A percentile compares a stretch with the other conserved stretches of the same genome.
Conservation (phyloP, 192 early-diverging fungal species). For the Coemansia sp. region DNA sequence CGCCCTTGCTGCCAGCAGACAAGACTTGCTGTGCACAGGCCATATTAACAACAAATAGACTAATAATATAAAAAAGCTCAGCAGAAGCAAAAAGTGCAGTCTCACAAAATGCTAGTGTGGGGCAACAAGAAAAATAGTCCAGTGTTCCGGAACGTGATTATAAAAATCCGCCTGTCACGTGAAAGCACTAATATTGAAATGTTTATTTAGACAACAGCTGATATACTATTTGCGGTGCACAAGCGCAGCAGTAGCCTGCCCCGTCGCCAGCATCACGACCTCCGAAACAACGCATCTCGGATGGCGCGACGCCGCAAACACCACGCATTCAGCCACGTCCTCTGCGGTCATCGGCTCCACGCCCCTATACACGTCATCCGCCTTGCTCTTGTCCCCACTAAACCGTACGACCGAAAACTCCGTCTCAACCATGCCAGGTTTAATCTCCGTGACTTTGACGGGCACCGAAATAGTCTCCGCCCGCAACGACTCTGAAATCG, state of each 20-base stretch:
- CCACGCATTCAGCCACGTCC: conserved; percentile 74
- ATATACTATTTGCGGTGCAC: conserved; percentile 19
- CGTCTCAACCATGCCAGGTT: conserved; percentile 85
- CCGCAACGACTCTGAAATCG: conserved; percentile 71
- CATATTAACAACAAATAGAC: neutral
- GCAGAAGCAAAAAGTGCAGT: neutral
- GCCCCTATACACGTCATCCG: conserved; percentile 75
- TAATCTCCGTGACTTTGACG: conserved; percentile 73
- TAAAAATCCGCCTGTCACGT: conserved; percentile 7
- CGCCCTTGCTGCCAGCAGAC: neutral
- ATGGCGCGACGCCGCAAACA: conserved; percentile 74
- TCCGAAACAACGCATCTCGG: conserved; percentile 39
- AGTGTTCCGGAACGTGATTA: neutral
- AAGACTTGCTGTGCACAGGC: neutral
- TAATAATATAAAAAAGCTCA: neutral
- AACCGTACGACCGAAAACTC: conserved; percentile 86
- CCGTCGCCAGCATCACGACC: conserved; percentile 34
- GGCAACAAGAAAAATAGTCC: neutral
- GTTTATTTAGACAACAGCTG: neutral
- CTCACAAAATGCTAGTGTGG: neutral
- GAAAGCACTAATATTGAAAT: neutral
- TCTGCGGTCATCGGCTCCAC: conserved; percentile 63
- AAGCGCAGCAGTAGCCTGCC: conserved; percentile 34
- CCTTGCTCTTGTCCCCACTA: conserved; percentile 61
- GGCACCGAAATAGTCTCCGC: conserved; percentile 72